Evolutionary conservation across 2,329 filamentous ascomycete genomes (phyloP).

Genomic region (Arthrobotrys megalospora): DNA sequence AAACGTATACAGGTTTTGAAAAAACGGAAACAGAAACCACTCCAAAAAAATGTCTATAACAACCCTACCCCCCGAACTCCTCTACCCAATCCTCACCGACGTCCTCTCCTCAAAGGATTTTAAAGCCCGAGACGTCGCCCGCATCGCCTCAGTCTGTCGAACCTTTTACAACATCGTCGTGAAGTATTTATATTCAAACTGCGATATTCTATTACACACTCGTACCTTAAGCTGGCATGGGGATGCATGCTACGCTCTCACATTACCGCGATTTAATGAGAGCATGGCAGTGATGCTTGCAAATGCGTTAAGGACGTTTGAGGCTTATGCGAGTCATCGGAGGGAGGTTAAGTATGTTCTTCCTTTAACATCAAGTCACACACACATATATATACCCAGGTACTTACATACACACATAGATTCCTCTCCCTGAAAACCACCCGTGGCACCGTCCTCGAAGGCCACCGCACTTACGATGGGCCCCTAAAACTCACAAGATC

Average conservation of each 20-base stretch:
- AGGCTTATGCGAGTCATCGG: constrained; percentile 7
- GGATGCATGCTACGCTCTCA: not conserved
- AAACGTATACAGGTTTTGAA: no score
- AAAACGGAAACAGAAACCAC: no score
- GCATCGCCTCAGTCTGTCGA: constrained; percentile 18
- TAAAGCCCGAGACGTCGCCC: constrained; percentile 13
- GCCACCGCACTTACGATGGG: not conserved
- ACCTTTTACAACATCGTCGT: not conserved
- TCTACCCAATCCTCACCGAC: constrained; percentile 15
- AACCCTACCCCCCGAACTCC: constrained; percentile 16
- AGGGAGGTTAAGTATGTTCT: constrained; percentile 13
- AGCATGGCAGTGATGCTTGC: not conserved
- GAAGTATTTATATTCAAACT: constrained; percentile 12
- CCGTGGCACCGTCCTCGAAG: not conserved
- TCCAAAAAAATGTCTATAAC: not conserved
- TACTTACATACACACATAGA: not conserved
- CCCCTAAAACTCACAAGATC: constrained; percentile 1
- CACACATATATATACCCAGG: not conserved
- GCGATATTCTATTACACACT: constrained; percentile 7
- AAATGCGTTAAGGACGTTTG: constrained; percentile 3
- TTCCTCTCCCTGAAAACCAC: constrained; percentile 23
- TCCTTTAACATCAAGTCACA: not conserved
- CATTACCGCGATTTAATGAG: not conserved
- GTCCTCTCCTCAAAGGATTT: constrained; percentile 16
- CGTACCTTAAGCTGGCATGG: not conserved